These are phyloP conservation scores for Phytophthora litchii DNA, from an alignment of 352 stramenopile species.

Conservation along the genomic window DNA sequence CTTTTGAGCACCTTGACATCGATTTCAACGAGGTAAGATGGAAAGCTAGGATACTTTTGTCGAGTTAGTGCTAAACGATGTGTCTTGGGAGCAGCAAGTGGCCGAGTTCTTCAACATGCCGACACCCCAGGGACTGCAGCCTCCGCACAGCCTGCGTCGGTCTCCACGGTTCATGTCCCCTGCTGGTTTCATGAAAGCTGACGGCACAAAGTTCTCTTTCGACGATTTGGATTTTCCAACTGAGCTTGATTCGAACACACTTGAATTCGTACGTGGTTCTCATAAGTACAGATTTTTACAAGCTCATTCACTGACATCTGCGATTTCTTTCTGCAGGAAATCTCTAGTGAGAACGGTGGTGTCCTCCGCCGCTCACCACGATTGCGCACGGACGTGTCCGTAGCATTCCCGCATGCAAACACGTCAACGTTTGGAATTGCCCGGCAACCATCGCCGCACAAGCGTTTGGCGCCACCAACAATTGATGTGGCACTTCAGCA, in stretches of 20 bases:
- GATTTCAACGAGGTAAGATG: slow-evolving; percentile 79
- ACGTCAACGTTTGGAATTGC: slow-evolving; percentile 52
- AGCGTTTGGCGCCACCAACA: slow-evolving; percentile 71
- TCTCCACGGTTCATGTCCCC: slow-evolving; percentile 81
- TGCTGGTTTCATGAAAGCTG: slow-evolving; percentile 65
- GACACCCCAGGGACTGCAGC: slow-evolving; percentile 63
- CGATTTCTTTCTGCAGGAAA: slow-evolving; percentile 47
- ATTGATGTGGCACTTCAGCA: slow-evolving; percentile 84
- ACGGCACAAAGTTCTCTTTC: slow-evolving; percentile 86
- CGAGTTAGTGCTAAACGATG: slow-evolving; percentile 7
- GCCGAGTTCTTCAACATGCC: slow-evolving; percentile 84
- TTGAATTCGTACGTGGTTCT: slow-evolving; percentile 74
- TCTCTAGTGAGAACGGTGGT: slow-evolving; percentile 62
- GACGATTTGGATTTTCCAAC: slow-evolving; percentile 79
- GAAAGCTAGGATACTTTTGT: not conserved
- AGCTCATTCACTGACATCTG: slow-evolving; percentile 11
- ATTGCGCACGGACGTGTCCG: slow-evolving; percentile 80
- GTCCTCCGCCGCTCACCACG: slow-evolving; percentile 79
- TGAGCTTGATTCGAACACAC: slow-evolving; percentile 70
- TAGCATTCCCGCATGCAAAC: slow-evolving; percentile 76
- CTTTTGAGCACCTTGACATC: slow-evolving; percentile 86
- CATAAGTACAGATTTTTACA: not conserved
- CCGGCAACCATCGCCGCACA: slow-evolving; percentile 66
- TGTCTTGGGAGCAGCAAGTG: slow-evolving; percentile 58
- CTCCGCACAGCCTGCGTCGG: slow-evolving; percentile 71